Evolutionary conservation across 2,329 filamentous ascomycete genomes (phyloP).

Genomic region (Pyrenophora graminea): DNA sequence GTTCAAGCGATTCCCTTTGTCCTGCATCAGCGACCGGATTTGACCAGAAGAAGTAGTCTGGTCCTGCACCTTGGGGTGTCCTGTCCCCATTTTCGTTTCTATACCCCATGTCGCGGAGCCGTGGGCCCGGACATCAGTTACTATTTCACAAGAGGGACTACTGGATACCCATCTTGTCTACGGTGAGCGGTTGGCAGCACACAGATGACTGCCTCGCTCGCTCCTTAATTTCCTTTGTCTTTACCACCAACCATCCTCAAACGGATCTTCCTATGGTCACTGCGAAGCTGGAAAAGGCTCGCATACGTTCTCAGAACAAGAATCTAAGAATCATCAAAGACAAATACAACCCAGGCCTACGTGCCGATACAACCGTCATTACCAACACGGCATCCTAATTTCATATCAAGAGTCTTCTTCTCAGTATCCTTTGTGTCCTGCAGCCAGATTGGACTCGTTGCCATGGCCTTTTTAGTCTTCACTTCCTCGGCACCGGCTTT

Average conservation of each 20-base stretch:
- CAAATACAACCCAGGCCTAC: conserved; percentile 37
- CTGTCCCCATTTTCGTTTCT: conserved; percentile 39
- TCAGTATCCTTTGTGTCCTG: conserved; percentile 18
- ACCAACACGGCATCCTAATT: conserved; percentile 25
- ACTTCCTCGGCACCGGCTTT: neutral
- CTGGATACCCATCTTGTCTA: conserved; percentile 36
- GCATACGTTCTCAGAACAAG: conserved; percentile 29
- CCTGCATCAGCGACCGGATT: conserved; percentile 32
- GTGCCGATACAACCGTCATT: conserved; percentile 31
- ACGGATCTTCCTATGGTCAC: conserved; percentile 35
- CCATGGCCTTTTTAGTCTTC: conserved; percentile 7
- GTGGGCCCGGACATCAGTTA: conserved; percentile 26
- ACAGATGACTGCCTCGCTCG: conserved; percentile 34
- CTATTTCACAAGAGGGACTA: conserved; percentile 31
- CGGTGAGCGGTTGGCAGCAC: conserved; percentile 32
- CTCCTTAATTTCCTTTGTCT: conserved; percentile 44
- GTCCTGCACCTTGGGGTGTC: conserved; percentile 23
- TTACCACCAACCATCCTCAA: conserved; percentile 34
- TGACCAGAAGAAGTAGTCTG: conserved; percentile 28
- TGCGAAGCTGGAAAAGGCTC: conserved; percentile 39
- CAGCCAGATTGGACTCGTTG: conserved; percentile 23
- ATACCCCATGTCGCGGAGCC: conserved; percentile 32
- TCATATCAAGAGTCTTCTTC: conserved; percentile 20
- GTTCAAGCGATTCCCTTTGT: conserved; percentile 44
- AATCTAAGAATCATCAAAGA: conserved; percentile 43